Evolutionary conservation across 2,329 filamentous ascomycete species (phyloP), one percentile per base, ranked within the genome.

Genomic region (Seiridium cupressi): DNA sequence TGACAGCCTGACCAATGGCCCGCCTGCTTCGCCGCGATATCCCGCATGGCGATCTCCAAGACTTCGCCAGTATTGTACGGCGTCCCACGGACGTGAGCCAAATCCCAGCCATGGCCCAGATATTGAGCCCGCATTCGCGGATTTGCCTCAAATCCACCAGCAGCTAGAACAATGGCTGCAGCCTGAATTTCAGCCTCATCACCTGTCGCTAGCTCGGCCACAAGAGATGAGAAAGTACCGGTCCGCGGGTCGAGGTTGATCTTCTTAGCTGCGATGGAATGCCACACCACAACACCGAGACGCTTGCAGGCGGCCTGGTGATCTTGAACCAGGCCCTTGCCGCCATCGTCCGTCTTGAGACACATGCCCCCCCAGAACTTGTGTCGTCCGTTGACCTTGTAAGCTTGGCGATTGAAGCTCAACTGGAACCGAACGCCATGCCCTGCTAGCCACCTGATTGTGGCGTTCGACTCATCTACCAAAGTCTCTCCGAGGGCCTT

Each of bases 351-450:
- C 0, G 83, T 85, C 66, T 81, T 86, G 40, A 89, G 71, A n/a
- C 76, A 78, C 68, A 90, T 72, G 0, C 87, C 87, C 9, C 88
- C 88, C 87, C 87, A 90, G 69, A 90, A 90, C 66, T 85, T 86
- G 67, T 80, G 80, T 36, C 81, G 75, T 1, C 83, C 85, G 55
- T 84, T 76, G n/a, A 89, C 79, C 60, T 86, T 76, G 68, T 88
- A 90, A 0, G 88, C 84, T 67, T 91, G 87, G 3, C 88, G 77
- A 61, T 89, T 85, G 70, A 89, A 89, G 2, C 80, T 83, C 3
- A 90, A 73, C 66, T 85, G 80, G 65, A 86, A 89, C 1, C 79
- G 74, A 2, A 87, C 73, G 0, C 86, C 86, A 46, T 84, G 77
- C 51, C 69, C 63, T 1, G 77, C 77, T 2, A 89, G 74, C 86